Conservation (phyloP, 169 alveolate species). For the Hepatocystis sp. region DNA sequence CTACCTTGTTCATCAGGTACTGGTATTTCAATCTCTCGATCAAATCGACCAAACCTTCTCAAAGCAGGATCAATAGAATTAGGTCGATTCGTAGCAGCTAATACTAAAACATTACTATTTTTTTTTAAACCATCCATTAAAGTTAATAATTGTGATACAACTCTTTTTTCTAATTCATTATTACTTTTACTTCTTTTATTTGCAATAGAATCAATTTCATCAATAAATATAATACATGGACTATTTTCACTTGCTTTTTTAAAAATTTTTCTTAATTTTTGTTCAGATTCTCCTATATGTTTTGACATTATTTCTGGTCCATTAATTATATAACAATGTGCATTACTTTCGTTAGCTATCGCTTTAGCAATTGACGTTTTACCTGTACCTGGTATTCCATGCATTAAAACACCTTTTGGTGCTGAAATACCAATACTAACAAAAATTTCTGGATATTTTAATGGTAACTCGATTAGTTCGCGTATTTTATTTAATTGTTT, state of each 20-base stretch:
- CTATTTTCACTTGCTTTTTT: slow-evolving; percentile 85
- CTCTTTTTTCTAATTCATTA: slow-evolving; percentile 86
- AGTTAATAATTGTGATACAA: slow-evolving; percentile 89
- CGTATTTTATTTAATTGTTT: slow-evolving; percentile 85
- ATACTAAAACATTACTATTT: slow-evolving; percentile 86
- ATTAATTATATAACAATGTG: slow-evolving; percentile 81
- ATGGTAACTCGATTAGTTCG: slow-evolving; percentile 86
- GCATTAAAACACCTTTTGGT: slow-evolving; percentile 92
- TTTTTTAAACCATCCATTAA: slow-evolving; percentile 90
- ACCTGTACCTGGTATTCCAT: slow-evolving; percentile 99
- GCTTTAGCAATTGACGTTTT: slow-evolving; percentile 98
- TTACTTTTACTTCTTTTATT: slow-evolving; percentile 89
- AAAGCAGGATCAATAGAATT: slow-evolving; percentile 93
- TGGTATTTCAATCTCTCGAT: slow-evolving; percentile 90
- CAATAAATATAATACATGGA: slow-evolving; percentile 91
- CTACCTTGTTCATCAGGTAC: slow-evolving; percentile 92
- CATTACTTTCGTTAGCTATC: slow-evolving; percentile 94
- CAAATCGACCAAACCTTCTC: slow-evolving; percentile 90
- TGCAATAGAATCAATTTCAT: slow-evolving; percentile 94
- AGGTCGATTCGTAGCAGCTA: slow-evolving; percentile 95
- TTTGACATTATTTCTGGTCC: slow-evolving; percentile 89
- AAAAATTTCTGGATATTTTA: slow-evolving; percentile 86
- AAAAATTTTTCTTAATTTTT: slow-evolving; percentile 86
- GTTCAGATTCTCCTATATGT: slow-evolving; percentile 92
- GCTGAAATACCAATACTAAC: slow-evolving; percentile 88